These are phyloP conservation scores for Raddia guianensis DNA, from an alignment of 176 grass and related monocot species.

Conservation along the genomic window DNA sequence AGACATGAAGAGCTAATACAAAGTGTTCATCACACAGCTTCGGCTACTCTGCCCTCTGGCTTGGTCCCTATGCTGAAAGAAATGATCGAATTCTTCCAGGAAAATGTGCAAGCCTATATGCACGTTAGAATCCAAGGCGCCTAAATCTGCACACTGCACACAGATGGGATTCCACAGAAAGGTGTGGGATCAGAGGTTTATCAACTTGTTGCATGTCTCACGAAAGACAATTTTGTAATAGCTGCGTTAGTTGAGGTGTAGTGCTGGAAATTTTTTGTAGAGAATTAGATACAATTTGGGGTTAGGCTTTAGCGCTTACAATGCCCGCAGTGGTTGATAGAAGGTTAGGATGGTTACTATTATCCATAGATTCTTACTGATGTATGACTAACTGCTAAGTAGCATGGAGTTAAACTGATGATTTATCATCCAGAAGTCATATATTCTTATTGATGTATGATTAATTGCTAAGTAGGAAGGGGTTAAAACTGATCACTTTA, in stretches of 20 bases:
- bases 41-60: conserved; percentile 54
- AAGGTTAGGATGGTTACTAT: background rate
- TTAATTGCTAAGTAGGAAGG: background rate
- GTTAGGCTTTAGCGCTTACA: conserved; percentile 33
- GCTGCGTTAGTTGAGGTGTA: background rate
- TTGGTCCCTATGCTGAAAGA: conserved; percentile 68
- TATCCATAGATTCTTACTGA: conserved; percentile 4
- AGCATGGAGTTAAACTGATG: background rate
- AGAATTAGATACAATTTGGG: conserved; percentile 23
- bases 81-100: conserved; percentile 51
- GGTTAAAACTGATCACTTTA: background rate
- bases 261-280: conserved; percentile 32
- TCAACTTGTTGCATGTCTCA: background rate
- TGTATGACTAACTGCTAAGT: background rate
- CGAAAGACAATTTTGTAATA: background rate
- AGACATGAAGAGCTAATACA: conserved; percentile 52
- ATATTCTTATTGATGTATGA: background rate
- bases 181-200: background rate
- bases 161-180: background rate
- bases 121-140: conserved; percentile 51
- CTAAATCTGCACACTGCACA: background rate
- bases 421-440: background rate
- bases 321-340: background rate
- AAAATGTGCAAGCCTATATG: conserved; percentile 49
- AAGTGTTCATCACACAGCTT: conserved; percentile 51